phyloP scores from a whole-genome alignment of 2,329 filamentous ascomycete genomes.

The Orbilia ellipsospora region DNA sequence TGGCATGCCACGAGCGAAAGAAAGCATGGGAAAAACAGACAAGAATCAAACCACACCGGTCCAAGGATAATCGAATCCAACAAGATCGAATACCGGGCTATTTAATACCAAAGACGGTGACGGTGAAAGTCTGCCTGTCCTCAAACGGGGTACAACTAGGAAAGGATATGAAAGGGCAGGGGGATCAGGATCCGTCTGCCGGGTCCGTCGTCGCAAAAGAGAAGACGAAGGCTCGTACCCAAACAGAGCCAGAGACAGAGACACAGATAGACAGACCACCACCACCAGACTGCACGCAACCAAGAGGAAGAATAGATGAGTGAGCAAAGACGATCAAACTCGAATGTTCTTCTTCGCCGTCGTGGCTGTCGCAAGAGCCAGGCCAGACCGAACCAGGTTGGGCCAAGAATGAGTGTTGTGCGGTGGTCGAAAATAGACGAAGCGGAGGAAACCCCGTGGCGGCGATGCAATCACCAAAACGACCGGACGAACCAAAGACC shows the following conservation, averaged over 20 bases:
- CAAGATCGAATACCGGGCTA: no score
- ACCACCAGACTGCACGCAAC: no score
- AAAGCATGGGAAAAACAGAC: not conserved
- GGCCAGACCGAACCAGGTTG: no score
- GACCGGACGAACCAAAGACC: not conserved
- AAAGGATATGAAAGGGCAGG: not conserved
- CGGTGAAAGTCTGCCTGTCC: not conserved
- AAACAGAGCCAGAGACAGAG: not conserved
- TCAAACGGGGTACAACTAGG: not conserved
- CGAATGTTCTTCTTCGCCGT: no score
- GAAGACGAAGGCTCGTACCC: not conserved
- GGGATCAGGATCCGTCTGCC: constrained; percentile 26
- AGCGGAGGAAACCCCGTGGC: not conserved
- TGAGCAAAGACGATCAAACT: no score
- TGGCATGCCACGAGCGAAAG: constrained; percentile 19
- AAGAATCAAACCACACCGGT: not conserved
- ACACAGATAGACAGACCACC: no score
- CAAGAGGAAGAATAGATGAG: no score
- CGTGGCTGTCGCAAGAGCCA: no score
- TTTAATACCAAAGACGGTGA: no score
- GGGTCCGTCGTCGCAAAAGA: constrained; percentile 10
- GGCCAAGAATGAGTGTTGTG: no score
- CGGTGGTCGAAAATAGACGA: not conserved
- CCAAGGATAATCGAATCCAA: no score
- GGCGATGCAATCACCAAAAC: constrained; percentile 5